Evolutionary conservation across 202 grass and related monocot species (phyloP), one percentile per base, ranked within the genome.

Genomic region (Bolboschoenoplectus hybrid): DNA sequence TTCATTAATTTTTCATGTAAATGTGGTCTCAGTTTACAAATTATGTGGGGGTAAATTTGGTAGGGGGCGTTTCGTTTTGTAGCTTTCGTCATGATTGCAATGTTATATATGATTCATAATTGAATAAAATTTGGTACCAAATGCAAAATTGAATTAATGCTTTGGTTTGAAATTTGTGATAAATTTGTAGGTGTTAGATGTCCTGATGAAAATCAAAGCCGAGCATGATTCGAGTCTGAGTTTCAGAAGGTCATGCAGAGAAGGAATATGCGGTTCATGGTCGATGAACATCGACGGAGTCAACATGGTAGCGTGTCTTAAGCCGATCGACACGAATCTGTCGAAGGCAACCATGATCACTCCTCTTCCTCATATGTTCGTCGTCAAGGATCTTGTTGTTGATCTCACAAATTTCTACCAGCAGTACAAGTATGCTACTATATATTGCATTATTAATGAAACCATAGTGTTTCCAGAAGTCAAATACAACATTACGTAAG

Each of bases 351-450:
- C 70, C 49, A 89, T 88, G 88, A 87, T 97, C 66, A 97, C 89
- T 87, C 92, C 87, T 58, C 92, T 97, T n/a, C 89, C 92, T 34
- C 91, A 89, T 82, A 95, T 93, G 91, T 93, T 84, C 86, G 92
- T 95, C 45, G 83, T 95, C 14, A 93, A 95, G 86, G 92, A 97
- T 88, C 88, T 92, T 67, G 88, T 93, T 49, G 91, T 93, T 1
- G 89, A 95, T 80, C 91, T 97, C 71, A 95, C 92, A 12, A 79
- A 39, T 74, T 97, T 93, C 85, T 97, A 91, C 77, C 91, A 91
- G 60, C 95, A 93, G 68, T 92, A 94, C 92, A 97, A 94, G 91
- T 92, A 69, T 6, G 44, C 9, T 13, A 67, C 11, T 17, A 13
- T 67, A 8, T 2, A 32, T 35, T 11, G 0, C 4, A 50, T 26